Evolutionary conservation across 202 grass and related monocot genomes (phyloP), one percentile per base, ranked within the genome.

Genomic region (Sporobolus alterniflorus): DNA sequence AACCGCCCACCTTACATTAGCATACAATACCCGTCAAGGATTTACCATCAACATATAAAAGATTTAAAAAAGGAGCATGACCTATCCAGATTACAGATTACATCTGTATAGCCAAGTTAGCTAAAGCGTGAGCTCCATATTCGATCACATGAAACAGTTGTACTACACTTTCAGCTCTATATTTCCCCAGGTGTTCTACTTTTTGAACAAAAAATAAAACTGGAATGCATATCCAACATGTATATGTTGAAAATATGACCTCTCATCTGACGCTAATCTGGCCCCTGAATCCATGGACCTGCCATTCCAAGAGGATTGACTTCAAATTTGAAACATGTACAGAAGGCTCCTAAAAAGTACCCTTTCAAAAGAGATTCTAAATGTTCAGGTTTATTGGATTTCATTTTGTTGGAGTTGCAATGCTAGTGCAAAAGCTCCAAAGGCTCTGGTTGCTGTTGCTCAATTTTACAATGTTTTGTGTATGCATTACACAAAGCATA

Each of bases 381-480:
- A 55, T 55, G 1, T 79, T 11, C 76, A 67, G n/a, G 10, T 67
- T 61, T 61, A 61, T 29, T 15, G 57, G 12, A 61, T 29, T 61
- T 29, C 57, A 61, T 30, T 29, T 29, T 14, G 57, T 61, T 61
- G 57, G 2, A 30, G 25, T 61, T 29, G 11, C 24, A 61, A 30
- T 61, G 25, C 57, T 61, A 61, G 57, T 29, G 25, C 57, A 24
- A 29, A 61, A 30, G 57, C 11, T 30, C 57, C 57, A 29, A 24
- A 61, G 26, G 57, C 57, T 61, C 51, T 77, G 39, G 34, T 76
- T 61, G 64, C 1, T 41, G 32, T 43, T 42, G 44, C 67, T 73
- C 32, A 64, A 68, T 77, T 69, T 77, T 69, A 85, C 56, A 78
- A 26, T 64, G 55, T 42, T 64, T 79, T 71, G 22, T 73, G 75